Evolutionary conservation across 805 yeast species (phyloP).

Genomic region (Wickerhamiella azyma): DNA sequence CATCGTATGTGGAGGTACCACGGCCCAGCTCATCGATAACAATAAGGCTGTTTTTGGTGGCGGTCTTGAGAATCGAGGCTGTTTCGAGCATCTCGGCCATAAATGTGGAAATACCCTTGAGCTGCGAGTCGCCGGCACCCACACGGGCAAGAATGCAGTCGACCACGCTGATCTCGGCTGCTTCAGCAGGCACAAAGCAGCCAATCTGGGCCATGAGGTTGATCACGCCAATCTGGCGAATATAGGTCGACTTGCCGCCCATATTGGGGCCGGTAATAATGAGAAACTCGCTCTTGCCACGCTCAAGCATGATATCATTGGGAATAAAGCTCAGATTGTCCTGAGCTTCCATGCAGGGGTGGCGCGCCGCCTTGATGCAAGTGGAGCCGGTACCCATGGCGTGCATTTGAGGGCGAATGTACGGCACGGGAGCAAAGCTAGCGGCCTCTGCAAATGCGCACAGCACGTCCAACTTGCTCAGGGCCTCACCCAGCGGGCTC

Average conservation of each 20-base stretch:
- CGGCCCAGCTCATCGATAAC: slow-evolving; percentile 93
- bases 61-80: slow-evolving; percentile 68
- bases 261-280: slow-evolving; percentile 83
- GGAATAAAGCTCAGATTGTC: slow-evolving; percentile 84
- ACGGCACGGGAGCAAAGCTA: slow-evolving; percentile 71
- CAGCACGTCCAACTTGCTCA: slow-evolving; percentile 74
- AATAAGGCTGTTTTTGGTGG: slow-evolving; percentile 64
- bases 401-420: slow-evolving; percentile 58
- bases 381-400: slow-evolving; percentile 34
- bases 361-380: slow-evolving; percentile 63
- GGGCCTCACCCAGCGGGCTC: slow-evolving; percentile 45
- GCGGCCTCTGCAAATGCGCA: slow-evolving; percentile 74
- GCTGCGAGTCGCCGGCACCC: slow-evolving; percentile 97
- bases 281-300: slow-evolving; percentile 48
- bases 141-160: slow-evolving; percentile 91
- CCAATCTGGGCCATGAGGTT: slow-evolving; percentile 70
- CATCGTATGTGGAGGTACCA: slow-evolving; percentile 89
- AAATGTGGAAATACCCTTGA: slow-evolving; percentile 92
- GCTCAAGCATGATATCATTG: slow-evolving; percentile 63
- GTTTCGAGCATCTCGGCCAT: slow-evolving; percentile 96
- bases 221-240: slow-evolving; percentile 56
- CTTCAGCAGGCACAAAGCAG: slow-evolving; percentile 58
- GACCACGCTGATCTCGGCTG: slow-evolving; percentile 68
- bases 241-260: slow-evolving; percentile 78
- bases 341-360: slow-evolving; percentile 88